Evolutionary conservation across 805 yeast species (phyloP).

Genomic region (Candida endomychidarum): DNA sequence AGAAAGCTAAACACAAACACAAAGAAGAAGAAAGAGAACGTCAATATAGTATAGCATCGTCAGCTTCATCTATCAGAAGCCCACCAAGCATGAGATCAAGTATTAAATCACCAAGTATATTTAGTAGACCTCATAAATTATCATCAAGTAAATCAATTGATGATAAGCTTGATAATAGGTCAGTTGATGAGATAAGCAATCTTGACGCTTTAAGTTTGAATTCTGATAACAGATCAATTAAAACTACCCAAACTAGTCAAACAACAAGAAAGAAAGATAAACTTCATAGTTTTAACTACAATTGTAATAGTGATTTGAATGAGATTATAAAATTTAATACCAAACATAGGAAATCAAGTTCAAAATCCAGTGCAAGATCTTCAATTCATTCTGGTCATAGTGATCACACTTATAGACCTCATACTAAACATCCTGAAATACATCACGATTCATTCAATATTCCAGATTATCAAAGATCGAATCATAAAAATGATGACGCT

Average conservation of each 20-base stretch:
- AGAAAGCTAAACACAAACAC: conserved; percentile 4
- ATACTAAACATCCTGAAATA: not conserved
- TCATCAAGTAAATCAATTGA: not conserved
- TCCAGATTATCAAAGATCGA: conserved; percentile 6
- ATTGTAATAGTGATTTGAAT: conserved; percentile 16
- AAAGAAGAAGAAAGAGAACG: conserved; percentile 2
- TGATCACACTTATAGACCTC: not conserved
- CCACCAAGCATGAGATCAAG: conserved; percentile 8
- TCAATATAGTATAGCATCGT: conserved; percentile 5
- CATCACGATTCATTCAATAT: conserved; percentile 4
- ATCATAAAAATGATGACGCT: not conserved
- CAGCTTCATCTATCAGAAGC: conserved; percentile 5
- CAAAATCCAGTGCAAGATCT: conserved; percentile 5
- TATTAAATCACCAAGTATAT: conserved; percentile 5
- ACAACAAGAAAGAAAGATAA: conserved; percentile 6
- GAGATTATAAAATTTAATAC: conserved; percentile 18
- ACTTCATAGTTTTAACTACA: conserved; percentile 15
- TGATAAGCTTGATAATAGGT: not conserved
- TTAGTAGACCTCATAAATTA: not conserved
- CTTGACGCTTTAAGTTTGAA: conserved; percentile 12
- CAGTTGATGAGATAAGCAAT: conserved; percentile 14
- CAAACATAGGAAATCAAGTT: conserved; percentile 8
- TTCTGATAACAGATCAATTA: conserved; percentile 6
- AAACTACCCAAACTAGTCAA: not conserved
- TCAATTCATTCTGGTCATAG: conserved; percentile 7